Evolutionary conservation across 352 stramenopile genomes (phyloP).

Genomic region (Blastocystis sp.): DNA sequence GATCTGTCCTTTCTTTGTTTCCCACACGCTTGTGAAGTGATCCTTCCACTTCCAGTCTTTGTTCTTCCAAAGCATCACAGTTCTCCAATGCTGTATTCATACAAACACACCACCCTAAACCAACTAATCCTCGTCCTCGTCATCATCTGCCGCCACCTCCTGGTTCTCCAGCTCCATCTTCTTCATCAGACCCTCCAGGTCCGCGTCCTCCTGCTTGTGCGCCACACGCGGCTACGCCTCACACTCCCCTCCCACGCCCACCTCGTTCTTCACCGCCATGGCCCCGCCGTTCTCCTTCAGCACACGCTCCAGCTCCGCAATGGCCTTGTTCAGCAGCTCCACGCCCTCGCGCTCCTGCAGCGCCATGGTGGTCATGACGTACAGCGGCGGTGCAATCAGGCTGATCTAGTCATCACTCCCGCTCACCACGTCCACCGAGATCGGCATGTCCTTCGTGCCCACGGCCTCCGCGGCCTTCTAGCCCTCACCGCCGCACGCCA

Average conservation of each 20-base stretch:
- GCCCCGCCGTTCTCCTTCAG: conserved; percentile 92
- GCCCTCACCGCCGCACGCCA: conserved; percentile 72
- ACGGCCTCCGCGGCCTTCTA: conserved; percentile 77
- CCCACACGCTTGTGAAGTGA: no score
- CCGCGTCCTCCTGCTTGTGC: conserved; percentile 91
- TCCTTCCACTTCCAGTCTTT: no score
- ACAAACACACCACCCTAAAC: conserved; percentile 5
- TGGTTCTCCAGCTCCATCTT: conserved; percentile 95
- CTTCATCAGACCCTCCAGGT: conserved; percentile 98
- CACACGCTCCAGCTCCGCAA: conserved; percentile 87
- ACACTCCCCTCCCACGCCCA: not conserved
- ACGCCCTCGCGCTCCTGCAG: conserved; percentile 96
- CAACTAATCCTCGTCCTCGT: conserved; percentile 83
- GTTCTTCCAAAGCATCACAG: no score
- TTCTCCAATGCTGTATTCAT: no score
- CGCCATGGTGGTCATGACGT: conserved; percentile 97
- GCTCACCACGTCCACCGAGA: conserved; percentile 76
- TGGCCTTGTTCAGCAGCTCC: conserved; percentile 89
- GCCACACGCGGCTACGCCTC: conserved; percentile 61
- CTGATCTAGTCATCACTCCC: conserved; percentile 80
- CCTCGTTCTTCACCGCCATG: conserved; percentile 74
- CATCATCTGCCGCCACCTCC: conserved; percentile 93
- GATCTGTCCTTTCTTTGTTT: no score
- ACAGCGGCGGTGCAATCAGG: conserved; percentile 96
- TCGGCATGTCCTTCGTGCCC: conserved; percentile 84